Base-by-base conservation (phyloP, 345 rosid genomes). In the Ricinus communis region DNA sequence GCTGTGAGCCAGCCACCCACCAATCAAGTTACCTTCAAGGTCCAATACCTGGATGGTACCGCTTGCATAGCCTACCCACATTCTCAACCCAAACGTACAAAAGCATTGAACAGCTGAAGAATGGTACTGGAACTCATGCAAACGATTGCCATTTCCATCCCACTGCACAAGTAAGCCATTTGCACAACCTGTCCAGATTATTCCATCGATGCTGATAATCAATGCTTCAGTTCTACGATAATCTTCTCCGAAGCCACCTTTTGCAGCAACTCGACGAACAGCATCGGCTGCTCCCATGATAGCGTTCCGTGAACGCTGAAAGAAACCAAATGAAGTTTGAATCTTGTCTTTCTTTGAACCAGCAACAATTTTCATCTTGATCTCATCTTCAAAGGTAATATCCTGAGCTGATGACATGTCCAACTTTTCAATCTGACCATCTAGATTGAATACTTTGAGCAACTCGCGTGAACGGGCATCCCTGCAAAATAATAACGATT, bases 221-320 rank as follows among this genome's bases (percentile, higher is more conserved):
- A 96, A 50, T 16, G 99, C 98, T 79, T 96, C 98, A 1, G 91
- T 91, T 81, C 87, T 88, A 81, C 84, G 87, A 53, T 79, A 73
- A 75, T 96, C 99, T 58, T 96, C 99, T 18, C 76, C 86, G 60
- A 76, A 87, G 85, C 88, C 84, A 59, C 98, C 94, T 78, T 89
- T 88, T n/a, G 90, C 86, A 70, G 99, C 98, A 62, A 88, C 98
- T 36, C 99, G 84, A 30, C 92, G 87, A 70, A 96, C 99, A 71
- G 93, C 99, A 63, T 86, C 99, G 5, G 99, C 99, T 57, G 99
- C 99, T 83, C 99, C 99, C 88, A 96, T 86, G 68, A 96, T 86
- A 36, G 98, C 99, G 80, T 96, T 93, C 47, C 99, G 87, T n/a
- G 99, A 96, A 51, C 99, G 91, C 75, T 93, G 99, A 81, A 96